Percentiles rank a stretch among this genome's conserved stretches.
Conservation (phyloP, 148 eudicot genomes). For the Oxyria digyna region DNA sequence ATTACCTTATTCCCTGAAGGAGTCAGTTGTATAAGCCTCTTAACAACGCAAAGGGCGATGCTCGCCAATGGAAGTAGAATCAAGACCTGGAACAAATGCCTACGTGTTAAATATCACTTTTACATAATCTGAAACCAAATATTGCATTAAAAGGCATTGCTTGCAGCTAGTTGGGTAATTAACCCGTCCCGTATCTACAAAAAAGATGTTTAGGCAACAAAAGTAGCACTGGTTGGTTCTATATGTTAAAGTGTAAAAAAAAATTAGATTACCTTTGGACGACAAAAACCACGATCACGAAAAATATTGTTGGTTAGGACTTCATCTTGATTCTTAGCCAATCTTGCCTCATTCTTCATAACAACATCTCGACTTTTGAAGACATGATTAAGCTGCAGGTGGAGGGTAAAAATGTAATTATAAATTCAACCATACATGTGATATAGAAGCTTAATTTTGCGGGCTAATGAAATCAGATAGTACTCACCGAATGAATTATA, state of each 20-base stretch:
- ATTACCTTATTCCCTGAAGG: slow-evolving; percentile 66
- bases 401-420: not conserved
- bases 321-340: slow-evolving; percentile 47
- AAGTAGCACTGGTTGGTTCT: not conserved
- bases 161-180: too few relatives aligned
- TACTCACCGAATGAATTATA: slow-evolving; percentile 72
- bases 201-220: not conserved
- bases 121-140: not conserved
- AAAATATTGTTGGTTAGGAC: slow-evolving; percentile 28
- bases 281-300: slow-evolving; percentile 85
- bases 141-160: not conserved
- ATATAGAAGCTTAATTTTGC: not conserved
- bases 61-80: slow-evolving; percentile 76
- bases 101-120: not conserved
- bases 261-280: slow-evolving; percentile 61
- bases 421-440: not conserved
- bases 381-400: slow-evolving; percentile 76
- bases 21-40: slow-evolving; percentile 65
- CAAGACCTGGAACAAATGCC: slow-evolving; percentile 41
- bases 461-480: not conserved
- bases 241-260: not conserved
- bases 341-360: slow-evolving; percentile 56
- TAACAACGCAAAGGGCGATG: slow-evolving; percentile 68
- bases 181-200: not conserved
- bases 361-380: slow-evolving; percentile 58